A percentile compares a stretch with the other conserved stretches of the same genome.
These are phyloP conservation scores for Scenedesmus sp. DNA, from an alignment of 163 green algal genomes.

Conservation along the genomic window DNA sequence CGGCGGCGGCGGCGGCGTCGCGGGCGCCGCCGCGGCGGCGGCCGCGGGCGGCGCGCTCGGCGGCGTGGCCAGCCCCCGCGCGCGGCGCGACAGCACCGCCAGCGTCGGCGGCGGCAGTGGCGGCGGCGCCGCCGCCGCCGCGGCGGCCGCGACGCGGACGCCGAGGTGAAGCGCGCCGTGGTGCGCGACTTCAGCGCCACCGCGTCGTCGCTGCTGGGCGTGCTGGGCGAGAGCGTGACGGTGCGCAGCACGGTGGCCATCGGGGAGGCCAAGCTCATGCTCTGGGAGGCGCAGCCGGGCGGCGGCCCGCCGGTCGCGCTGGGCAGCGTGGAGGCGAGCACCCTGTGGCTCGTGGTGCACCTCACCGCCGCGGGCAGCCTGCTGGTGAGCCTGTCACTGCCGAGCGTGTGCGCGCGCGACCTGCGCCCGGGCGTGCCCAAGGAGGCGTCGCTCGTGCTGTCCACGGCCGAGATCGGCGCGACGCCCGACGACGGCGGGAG, in stretches of 20 bases:
- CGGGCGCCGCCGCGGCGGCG: neutral
- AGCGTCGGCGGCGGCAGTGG: neutral
- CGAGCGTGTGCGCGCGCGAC: conserved; percentile 77
- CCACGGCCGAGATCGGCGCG: conserved; percentile 51
- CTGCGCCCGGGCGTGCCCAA: conserved; percentile 69
- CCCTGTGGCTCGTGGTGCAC: conserved; percentile 76
- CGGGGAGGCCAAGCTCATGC: conserved; percentile 68
- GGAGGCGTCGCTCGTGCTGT: conserved; percentile 77
- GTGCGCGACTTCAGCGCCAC: conserved; percentile 31
- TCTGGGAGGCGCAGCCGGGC: conserved; percentile 58
- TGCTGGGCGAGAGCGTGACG: conserved; percentile 48
- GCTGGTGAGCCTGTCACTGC: conserved; percentile 74
- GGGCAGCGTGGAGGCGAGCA: conserved; percentile 47
- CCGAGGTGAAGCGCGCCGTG: neutral
- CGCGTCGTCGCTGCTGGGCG: conserved; percentile 5
- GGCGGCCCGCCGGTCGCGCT: conserved; percentile 57
- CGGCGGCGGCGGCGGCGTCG: too few relatives aligned
- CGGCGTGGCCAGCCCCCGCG: too few relatives aligned
- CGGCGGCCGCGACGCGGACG: neutral
- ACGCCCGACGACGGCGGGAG: neutral
- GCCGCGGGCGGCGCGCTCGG: neutral
- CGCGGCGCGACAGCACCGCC: neutral
- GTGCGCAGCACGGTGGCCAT: conserved; percentile 59
- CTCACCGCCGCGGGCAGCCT: conserved; percentile 60
- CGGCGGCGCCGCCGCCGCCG: neutral